Conservation (phyloP, 2,329 filamentous ascomycete genomes). For the Parascedosporium putredinis region DNA sequence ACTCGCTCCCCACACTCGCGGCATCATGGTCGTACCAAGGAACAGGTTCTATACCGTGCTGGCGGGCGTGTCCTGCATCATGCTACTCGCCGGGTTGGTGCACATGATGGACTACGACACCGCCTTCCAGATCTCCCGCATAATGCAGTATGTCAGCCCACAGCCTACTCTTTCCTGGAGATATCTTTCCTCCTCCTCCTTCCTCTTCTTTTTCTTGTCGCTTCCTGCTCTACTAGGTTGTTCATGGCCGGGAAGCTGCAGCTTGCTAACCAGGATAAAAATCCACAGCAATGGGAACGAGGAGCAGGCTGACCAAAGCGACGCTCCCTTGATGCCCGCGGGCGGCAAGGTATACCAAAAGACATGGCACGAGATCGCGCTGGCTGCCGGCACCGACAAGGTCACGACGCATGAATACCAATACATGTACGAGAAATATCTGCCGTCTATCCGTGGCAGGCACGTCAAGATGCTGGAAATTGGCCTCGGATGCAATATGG, state of each 20-base stretch:
- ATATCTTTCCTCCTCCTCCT: too few relatives aligned
- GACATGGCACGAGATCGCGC: slow-evolving; percentile 15
- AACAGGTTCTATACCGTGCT: background rate
- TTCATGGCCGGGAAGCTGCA: too few relatives aligned
- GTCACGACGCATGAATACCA: slow-evolving; percentile 28
- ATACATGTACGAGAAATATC: slow-evolving; percentile 29
- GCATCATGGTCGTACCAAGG: background rate
- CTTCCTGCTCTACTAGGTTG: too few relatives aligned
- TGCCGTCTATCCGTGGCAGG: slow-evolving; percentile 20
- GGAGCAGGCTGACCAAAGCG: too few relatives aligned
- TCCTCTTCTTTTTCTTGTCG: too few relatives aligned
- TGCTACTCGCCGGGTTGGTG: background rate
- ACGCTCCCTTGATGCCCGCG: too few relatives aligned
- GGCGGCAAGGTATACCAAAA: background rate
- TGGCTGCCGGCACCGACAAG: slow-evolving; percentile 27
- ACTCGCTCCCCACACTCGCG: too few relatives aligned
- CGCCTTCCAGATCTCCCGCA: background rate
- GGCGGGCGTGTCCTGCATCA: background rate
- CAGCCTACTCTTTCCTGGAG: too few relatives aligned
- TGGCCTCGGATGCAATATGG: slow-evolving; percentile 29
- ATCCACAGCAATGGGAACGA: too few relatives aligned
- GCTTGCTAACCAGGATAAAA: too few relatives aligned
- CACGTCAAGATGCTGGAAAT: slow-evolving; percentile 30
- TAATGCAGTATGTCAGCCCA: background rate
- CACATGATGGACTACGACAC: background rate